Percentiles rank a stretch among this genome's conserved stretches.
Conservation (phyloP, 2,329 filamentous ascomycete species). For the Elsinoe ampelina region DNA sequence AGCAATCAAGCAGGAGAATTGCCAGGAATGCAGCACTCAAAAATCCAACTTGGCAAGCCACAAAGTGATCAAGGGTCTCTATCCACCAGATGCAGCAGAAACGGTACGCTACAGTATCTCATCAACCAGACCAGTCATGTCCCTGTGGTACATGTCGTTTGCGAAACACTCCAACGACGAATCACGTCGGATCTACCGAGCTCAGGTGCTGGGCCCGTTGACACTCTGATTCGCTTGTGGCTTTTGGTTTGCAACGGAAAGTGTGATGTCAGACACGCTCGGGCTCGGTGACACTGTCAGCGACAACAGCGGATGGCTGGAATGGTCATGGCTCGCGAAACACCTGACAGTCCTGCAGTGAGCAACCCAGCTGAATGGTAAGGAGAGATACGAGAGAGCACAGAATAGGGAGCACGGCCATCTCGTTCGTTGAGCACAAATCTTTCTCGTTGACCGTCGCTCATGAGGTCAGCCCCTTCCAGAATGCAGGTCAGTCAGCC, state of each 20-base stretch:
- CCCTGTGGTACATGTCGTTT: background rate
- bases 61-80: background rate
- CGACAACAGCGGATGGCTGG: background rate
- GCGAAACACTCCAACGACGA: background rate
- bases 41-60: slow-evolving; percentile 1
- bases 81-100: background rate
- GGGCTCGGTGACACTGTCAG: background rate
- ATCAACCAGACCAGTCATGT: no score
- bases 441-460: background rate
- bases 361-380: background rate
- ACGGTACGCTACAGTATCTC: no score
- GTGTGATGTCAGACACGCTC: background rate
- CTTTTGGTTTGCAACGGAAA: background rate
- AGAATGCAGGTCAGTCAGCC: background rate
- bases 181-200: background rate
- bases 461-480: background rate
- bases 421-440: background rate
- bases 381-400: background rate
- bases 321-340: no score
- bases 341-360: no score
- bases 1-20: no score
- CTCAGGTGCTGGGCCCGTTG: background rate
- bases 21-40: background rate
- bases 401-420: background rate
- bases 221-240: background rate